Percentiles rank a stretch among this genome's conserved stretches.
Conservation (phyloP, 2,329 filamentous ascomycete genomes). For the Ceratocystis diversiconidia region DNA sequence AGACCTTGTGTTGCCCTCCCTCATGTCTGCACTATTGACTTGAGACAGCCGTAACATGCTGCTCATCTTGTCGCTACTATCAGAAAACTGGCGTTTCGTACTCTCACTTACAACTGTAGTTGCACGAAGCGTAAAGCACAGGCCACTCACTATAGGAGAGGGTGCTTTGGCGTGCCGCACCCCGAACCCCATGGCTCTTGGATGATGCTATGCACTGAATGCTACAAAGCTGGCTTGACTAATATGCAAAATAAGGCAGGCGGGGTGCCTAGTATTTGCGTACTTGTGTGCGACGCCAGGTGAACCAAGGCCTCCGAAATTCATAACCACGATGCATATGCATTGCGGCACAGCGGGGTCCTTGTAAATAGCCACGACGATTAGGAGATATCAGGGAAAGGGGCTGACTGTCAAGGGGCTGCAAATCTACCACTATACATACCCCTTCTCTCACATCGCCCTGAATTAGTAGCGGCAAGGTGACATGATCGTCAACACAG, state of each 20-base stretch:
- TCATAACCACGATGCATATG: neutral
- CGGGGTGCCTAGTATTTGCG: no score
- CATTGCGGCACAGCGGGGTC: neutral
- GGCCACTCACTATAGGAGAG: neutral
- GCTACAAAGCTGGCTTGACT: neutral
- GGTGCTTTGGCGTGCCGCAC: neutral
- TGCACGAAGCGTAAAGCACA: slow-evolving; percentile 1
- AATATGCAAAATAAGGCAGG: neutral
- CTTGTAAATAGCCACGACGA: neutral
- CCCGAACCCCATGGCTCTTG: neutral
- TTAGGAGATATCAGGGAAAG: neutral
- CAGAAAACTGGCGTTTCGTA: neutral
- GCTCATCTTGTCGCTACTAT: neutral
- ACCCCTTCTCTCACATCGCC: neutral
- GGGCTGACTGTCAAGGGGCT: neutral
- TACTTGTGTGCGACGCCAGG: neutral
- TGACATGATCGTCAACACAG: neutral
- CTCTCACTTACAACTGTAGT: neutral
- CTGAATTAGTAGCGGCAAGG: neutral
- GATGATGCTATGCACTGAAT: neutral
- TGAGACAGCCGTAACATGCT: neutral
- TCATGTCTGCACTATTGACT: neutral
- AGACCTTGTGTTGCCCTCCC: neutral
- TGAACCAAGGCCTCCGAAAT: neutral
- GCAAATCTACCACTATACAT: neutral